Base-by-base conservation (phyloP, 148 eudicot species). In the Gaultheria prostrata region DNA sequence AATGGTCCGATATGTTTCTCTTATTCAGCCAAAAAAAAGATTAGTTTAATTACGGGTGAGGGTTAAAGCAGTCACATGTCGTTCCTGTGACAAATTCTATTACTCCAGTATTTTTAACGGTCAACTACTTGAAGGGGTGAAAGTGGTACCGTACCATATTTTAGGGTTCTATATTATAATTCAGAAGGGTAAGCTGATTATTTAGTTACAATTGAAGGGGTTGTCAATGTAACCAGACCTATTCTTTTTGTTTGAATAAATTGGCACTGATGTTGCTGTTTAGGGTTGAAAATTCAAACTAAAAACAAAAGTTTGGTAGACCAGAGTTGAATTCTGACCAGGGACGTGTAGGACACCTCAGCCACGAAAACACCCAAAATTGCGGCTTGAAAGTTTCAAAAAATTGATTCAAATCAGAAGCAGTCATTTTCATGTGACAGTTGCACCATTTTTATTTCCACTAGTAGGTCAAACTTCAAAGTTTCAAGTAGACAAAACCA, bases 311-410 rank as follows among this genome's bases (percentile, higher is more conserved):
- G 17, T 30, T 28, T 18, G 20, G 39, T 32, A 30, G 71, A 65
- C 71, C 71, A 65, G 26, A 32, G 74, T 32, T 70, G 74, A 70
- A 70, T 70, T 32, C 32, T 14, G 74, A 30, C 74, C 15, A 70
- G 0, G 53, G 14, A 39, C 43, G 3, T 39, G 53, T 11, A 9
- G 13, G 53, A 50, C 53, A 0, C 6, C 63, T 8, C 30, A 24
- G 69, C 28, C 69, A 61, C 0, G 24, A n/a, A 63, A 65, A 8
- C 65, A 24, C 26, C 30, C 71, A 65, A 65, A 65, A 65, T 24
- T 65, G 71, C 71, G 32, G 71, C 71, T 65, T 65, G 17, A 65
- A 65, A 26, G 33, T 65, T 65, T 65, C 71, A 65, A 65, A 28
- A 65, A 65, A 65, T 26, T 9, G 12, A 26, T 65, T 24, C 26